phyloP scores from a whole-genome alignment of 192 early-diverging fungal species.

The Coemansia sp. region DNA sequence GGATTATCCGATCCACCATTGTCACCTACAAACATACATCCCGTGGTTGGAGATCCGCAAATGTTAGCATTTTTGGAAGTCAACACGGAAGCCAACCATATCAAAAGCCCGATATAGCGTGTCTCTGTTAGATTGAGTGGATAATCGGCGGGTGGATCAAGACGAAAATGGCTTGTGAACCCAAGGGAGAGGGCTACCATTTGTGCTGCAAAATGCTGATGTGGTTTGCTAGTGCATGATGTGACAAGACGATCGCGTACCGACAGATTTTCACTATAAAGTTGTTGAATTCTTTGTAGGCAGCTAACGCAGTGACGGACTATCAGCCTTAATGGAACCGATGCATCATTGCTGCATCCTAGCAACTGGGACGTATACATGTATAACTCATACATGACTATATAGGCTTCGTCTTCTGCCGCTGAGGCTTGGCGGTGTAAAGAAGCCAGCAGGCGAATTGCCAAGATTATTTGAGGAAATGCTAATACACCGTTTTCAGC shows the following conservation, averaged over 20 bases:
- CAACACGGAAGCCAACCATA: slow-evolving; percentile 33
- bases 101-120: slow-evolving; percentile 19
- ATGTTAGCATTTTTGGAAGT: background rate
- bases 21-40: background rate
- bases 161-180: slow-evolving; percentile 19
- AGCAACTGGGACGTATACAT: slow-evolving; percentile 31
- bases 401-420: slow-evolving; percentile 3
- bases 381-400: slow-evolving; percentile 26
- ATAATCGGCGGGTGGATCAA: slow-evolving; percentile 14
- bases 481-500: background rate
- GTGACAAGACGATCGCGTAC: background rate
- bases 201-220: slow-evolving; percentile 12
- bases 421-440: slow-evolving; percentile 8
- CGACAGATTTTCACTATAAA: background rate
- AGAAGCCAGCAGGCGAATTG: slow-evolving; percentile 24
- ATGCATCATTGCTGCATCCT: background rate
- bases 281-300: slow-evolving; percentile 15
- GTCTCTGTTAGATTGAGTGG: slow-evolving; percentile 14
- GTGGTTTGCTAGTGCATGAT: background rate
- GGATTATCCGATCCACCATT: background rate
- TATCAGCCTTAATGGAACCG: slow-evolving; percentile 9
- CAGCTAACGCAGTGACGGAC: slow-evolving; percentile 16
- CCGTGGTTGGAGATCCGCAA: background rate
- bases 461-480: slow-evolving; percentile 31
- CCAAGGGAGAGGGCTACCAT: slow-evolving; percentile 25